Percentiles rank a stretch among this genome's conserved stretches.
Evolutionary conservation across 352 stramenopile species (phyloP).

Genomic region (Pythium grandisporangium): DNA sequence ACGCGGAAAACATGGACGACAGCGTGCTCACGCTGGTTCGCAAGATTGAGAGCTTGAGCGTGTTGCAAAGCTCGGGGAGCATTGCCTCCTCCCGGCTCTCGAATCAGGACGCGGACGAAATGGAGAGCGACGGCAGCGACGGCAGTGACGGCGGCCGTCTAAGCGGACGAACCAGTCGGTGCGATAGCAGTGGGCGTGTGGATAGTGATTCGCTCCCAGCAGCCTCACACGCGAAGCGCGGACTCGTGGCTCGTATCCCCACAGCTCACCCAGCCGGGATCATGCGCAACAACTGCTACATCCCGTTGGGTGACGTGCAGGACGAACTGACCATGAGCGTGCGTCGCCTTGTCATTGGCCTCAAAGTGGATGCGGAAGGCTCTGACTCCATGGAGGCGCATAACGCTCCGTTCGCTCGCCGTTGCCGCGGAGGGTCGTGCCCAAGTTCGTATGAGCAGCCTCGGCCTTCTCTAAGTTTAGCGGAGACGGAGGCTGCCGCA

Average conservation of each 20-base stretch:
- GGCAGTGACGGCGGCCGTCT: slow-evolving; percentile 4
- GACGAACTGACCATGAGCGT: slow-evolving; percentile 65
- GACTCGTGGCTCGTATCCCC: not conserved
- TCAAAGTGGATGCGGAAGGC: slow-evolving; percentile 58
- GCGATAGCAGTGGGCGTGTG: no score
- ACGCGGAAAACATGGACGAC: slow-evolving; percentile 19
- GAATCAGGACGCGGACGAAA: slow-evolving; percentile 29
- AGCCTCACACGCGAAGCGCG: slow-evolving; percentile 3
- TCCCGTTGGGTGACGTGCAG: slow-evolving; percentile 36
- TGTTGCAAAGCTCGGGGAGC: slow-evolving; percentile 5
- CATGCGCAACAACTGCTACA: slow-evolving; percentile 11
- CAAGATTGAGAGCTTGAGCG: slow-evolving; percentile 37
- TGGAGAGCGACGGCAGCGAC: not conserved
- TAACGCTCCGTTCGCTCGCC: slow-evolving; percentile 13
- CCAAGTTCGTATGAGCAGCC: no score
- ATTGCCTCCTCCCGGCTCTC: slow-evolving; percentile 10
- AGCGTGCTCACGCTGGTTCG: slow-evolving; percentile 44
- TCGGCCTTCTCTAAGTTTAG: no score
- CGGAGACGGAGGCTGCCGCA: no score
- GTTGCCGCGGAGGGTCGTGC: slow-evolving; percentile 65
- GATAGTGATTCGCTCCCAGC: no score
- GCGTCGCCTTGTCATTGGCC: slow-evolving; percentile 60
- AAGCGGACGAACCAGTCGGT: slow-evolving; percentile 4
- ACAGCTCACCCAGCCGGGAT: not conserved
- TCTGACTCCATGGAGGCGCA: slow-evolving; percentile 1